phyloP scores from a whole-genome alignment of 192 early-diverging fungal species.

The Coemansia sp. region DNA sequence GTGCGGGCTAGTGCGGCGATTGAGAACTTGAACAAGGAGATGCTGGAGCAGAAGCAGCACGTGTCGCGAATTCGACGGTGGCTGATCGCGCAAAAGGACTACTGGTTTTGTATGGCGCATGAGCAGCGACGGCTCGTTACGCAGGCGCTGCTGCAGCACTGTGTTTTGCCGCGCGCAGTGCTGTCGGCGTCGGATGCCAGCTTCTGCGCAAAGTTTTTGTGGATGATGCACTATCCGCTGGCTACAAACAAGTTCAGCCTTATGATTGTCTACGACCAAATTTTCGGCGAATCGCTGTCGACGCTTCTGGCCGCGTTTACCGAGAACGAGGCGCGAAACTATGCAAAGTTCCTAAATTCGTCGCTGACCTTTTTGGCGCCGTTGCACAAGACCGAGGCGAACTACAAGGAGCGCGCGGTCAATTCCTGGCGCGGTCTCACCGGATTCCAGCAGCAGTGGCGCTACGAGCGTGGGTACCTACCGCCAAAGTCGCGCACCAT shows the following conservation, averaged over 20 bases:
- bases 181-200: constrained; percentile 42
- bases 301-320: constrained; percentile 36
- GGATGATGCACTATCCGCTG: constrained; percentile 49
- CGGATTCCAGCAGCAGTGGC: constrained; percentile 34
- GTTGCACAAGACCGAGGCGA: constrained; percentile 16
- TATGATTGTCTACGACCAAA: constrained; percentile 42
- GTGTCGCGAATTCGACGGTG: constrained; percentile 42
- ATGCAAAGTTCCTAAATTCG: constrained; percentile 36
- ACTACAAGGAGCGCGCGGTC: constrained; percentile 40
- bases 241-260: constrained; percentile 51
- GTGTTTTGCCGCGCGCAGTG: constrained; percentile 38
- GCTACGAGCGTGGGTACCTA: constrained; percentile 40
- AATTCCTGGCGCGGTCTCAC: constrained; percentile 41
- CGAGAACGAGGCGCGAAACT: constrained; percentile 43
- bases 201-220: constrained; percentile 48
- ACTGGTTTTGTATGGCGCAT: constrained; percentile 48
- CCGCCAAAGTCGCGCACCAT: constrained; percentile 46
- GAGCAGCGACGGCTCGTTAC: constrained; percentile 30
- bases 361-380: constrained; percentile 35
- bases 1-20: constrained; percentile 21
- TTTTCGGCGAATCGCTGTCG: constrained; percentile 30
- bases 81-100: constrained; percentile 50
- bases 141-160: constrained; percentile 43
- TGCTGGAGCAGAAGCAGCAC: constrained; percentile 31
- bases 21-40: constrained; percentile 33